A percentile compares a stretch with the other conserved stretches of the same genome.
These are phyloP conservation scores for Salvia hispanica DNA, from an alignment of 257 asterid species.

Conservation along the genomic window DNA sequence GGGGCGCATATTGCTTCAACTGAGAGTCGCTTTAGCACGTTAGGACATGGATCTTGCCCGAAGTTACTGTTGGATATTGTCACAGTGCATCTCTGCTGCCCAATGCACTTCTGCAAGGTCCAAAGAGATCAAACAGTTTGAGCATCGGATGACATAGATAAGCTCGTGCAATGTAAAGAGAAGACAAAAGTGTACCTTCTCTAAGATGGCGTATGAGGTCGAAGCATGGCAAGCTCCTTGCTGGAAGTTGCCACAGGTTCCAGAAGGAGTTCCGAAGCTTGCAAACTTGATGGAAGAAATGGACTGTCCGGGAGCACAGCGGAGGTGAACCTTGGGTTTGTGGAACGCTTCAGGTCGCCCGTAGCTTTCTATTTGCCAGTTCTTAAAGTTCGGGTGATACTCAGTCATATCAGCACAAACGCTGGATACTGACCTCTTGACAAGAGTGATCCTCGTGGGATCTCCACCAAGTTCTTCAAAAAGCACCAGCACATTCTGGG, in stretches of 20 bases:
- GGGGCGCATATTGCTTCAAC: slow-evolving; percentile 85
- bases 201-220: slow-evolving; percentile 51
- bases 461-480: slow-evolving; percentile 96
- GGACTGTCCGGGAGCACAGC: slow-evolving; percentile 60
- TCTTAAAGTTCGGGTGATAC: slow-evolving; percentile 79
- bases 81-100: slow-evolving; percentile 67
- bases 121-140: neutral
- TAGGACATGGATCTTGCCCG: slow-evolving; percentile 85
- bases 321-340: slow-evolving; percentile 75
- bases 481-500: slow-evolving; percentile 71
- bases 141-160: neutral
- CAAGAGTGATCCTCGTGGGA: slow-evolving; percentile 70
- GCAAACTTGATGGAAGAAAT: slow-evolving; percentile 90
- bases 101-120: slow-evolving; percentile 74
- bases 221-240: slow-evolving; percentile 92
- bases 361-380: slow-evolving; percentile 79
- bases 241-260: slow-evolving; percentile 87
- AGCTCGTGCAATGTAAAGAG: slow-evolving; percentile 7
- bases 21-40: slow-evolving; percentile 67
- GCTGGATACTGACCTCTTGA: slow-evolving; percentile 66
- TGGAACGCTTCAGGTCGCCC: slow-evolving; percentile 60
- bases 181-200: slow-evolving; percentile 53
- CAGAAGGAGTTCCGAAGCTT: slow-evolving; percentile 92
- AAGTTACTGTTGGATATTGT: slow-evolving; percentile 71
- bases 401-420: slow-evolving; percentile 88